phyloP scores from a whole-genome alignment of 2,329 filamentous ascomycete genomes.

The Penicillium sp. region DNA sequence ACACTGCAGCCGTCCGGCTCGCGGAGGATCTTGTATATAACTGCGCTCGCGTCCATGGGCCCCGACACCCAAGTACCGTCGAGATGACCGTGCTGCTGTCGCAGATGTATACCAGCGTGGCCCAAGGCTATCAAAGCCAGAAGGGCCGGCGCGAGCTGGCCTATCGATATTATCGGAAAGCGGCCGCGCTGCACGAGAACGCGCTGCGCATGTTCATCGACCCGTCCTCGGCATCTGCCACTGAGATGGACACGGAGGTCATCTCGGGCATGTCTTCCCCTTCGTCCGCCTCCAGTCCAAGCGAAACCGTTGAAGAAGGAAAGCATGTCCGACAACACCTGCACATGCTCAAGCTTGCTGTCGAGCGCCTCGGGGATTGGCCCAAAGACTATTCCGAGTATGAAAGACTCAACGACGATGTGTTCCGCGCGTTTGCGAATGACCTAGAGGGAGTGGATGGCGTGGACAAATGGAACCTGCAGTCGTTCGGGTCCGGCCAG shows the following conservation, averaged over 20 bases:
- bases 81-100: not conserved
- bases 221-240: not conserved
- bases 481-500: not conserved
- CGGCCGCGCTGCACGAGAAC: not conserved
- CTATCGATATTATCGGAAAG: not conserved
- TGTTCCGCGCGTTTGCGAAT: not conserved
- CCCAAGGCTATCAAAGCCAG: not conserved
- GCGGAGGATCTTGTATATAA: not conserved
- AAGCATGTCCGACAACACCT: not conserved
- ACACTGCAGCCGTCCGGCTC: not conserved
- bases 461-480: not conserved
- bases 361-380: not conserved
- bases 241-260: not conserved
- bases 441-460: not conserved
- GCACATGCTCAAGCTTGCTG: not conserved
- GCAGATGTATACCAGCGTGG: not conserved
- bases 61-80: not conserved
- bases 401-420: not conserved
- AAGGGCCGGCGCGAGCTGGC: not conserved
- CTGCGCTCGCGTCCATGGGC: not conserved
- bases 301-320: not conserved
- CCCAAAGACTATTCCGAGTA: not conserved
- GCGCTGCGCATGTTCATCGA: not conserved
- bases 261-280: not conserved
- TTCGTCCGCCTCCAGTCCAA: not conserved